These are phyloP conservation scores for Entoloma clypeatum DNA, from an alignment of 1,284 basidiomycete species.

Conservation along the genomic window DNA sequence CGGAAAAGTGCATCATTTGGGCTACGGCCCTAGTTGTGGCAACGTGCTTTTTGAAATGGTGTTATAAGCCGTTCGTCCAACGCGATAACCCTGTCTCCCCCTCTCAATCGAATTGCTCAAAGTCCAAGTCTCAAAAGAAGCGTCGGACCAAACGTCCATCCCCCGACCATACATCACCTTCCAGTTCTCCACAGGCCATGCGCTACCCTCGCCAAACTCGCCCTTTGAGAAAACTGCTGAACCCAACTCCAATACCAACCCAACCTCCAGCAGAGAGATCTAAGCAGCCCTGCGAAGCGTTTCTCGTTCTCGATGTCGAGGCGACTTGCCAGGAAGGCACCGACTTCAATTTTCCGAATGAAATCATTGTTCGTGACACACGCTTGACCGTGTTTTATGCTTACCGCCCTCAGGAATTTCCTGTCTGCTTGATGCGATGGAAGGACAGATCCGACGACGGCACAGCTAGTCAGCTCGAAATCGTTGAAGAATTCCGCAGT, in stretches of 20 bases:
- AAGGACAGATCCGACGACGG: constrained; percentile 53
- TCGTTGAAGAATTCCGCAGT: constrained; percentile 79
- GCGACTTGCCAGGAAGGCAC: constrained; percentile 76
- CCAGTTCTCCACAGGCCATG: constrained; percentile 20
- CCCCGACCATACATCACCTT: constrained; percentile 5
- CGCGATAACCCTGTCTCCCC: constrained; percentile 15
- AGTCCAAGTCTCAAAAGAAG: constrained; percentile 11
- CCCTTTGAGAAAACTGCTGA: constrained; percentile 21
- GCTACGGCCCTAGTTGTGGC: constrained; percentile 23
- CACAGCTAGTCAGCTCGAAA: constrained; percentile 54
- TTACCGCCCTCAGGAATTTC: constrained; percentile 66
- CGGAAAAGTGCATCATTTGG: constrained; percentile 17
- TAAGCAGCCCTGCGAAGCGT: constrained; percentile 64
- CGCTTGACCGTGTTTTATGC: constrained; percentile 10
- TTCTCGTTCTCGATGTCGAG: constrained; percentile 85
- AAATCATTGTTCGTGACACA: constrained; percentile 75
- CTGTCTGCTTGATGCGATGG: constrained; percentile 87
- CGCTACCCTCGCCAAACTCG: constrained; percentile 24
- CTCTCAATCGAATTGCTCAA: constrained; percentile 8
- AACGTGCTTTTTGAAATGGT: constrained; percentile 29
- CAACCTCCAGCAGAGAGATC: constrained; percentile 14
- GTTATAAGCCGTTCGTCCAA: constrained; percentile 22
- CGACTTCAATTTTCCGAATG: constrained; percentile 80
- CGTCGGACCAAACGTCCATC: constrained; percentile 4
- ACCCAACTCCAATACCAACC: constrained; percentile 3